Evolutionary conservation across 176 grass and related monocot genomes (phyloP).

Genomic region (Urochloa ruziziensis): DNA sequence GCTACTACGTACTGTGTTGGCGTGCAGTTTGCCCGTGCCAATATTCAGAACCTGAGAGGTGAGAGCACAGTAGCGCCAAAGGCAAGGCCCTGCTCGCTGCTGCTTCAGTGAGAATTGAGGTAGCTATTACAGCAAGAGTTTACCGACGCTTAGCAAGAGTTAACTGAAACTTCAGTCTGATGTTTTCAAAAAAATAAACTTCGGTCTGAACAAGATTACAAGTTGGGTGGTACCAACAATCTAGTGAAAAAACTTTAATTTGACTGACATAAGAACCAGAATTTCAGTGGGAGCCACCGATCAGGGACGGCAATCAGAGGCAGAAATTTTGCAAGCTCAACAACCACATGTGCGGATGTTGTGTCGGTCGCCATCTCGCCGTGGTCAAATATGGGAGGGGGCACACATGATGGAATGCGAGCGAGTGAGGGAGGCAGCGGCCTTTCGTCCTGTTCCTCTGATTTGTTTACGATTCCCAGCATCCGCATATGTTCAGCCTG

Average conservation of each 20-base stretch:
- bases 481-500: conserved; percentile 36
- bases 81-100: neutral
- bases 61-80: neutral
- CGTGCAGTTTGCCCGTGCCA: neutral
- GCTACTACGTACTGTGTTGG: neutral
- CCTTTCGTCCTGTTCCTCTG: neutral
- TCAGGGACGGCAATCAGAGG: neutral
- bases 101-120: neutral
- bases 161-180: neutral
- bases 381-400: conserved; percentile 3
- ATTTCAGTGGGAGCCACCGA: neutral
- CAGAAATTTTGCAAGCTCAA: conserved; percentile 29
- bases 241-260: neutral
- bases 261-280: neutral
- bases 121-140: neutral
- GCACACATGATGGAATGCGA: conserved; percentile 18
- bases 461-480: conserved; percentile 19
- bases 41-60: neutral
- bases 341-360: conserved; percentile 28
- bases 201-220: neutral
- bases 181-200: too few species aligned
- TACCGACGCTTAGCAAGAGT: neutral
- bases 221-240: neutral
- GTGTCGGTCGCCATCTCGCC: conserved; percentile 34
- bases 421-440: neutral